Percentiles rank a stretch among this genome's conserved stretches.
These are phyloP conservation scores for Coemansia sp. DNA, from an alignment of 192 early-diverging fungal genomes.

Conservation along the genomic window DNA sequence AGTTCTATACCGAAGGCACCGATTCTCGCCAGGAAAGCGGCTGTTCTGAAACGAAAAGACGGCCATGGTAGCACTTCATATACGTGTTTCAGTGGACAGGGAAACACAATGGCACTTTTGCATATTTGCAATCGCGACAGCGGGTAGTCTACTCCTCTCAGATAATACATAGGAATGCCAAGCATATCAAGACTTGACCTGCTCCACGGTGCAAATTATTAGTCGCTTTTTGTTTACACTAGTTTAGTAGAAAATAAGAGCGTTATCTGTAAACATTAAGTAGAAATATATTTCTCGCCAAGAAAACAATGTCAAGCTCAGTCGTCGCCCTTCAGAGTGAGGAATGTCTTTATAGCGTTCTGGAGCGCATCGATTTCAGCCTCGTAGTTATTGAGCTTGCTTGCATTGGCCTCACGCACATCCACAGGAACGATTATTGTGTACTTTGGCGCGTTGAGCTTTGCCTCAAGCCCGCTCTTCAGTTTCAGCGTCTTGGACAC, in stretches of 20 bases:
- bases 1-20: neutral
- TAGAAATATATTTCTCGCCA: too few relatives aligned
- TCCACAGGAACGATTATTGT: slow-evolving; percentile 65
- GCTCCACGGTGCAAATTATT: too few relatives aligned
- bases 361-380: slow-evolving; percentile 74
- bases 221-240: too few relatives aligned
- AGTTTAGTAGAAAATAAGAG: too few relatives aligned
- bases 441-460: slow-evolving; percentile 70
- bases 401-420: slow-evolving; percentile 68
- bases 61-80: slow-evolving; percentile 32
- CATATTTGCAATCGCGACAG: too few relatives aligned
- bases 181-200: too few relatives aligned
- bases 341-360: slow-evolving; percentile 68
- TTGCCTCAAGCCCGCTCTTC: slow-evolving; percentile 62
- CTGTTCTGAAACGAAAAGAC: slow-evolving; percentile 9
- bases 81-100: too few relatives aligned
- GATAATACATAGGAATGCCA: too few relatives aligned
- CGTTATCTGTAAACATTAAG: too few relatives aligned
- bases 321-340: slow-evolving; percentile 57
- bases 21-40: neutral
- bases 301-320: neutral
- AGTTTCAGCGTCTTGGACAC: slow-evolving; percentile 64
- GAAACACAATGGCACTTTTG: too few relatives aligned
- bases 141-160: too few relatives aligned
- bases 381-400: slow-evolving; percentile 71